Conservation (phyloP, 2,329 filamentous ascomycete genomes). For the Cytospora paraplurivora region DNA sequence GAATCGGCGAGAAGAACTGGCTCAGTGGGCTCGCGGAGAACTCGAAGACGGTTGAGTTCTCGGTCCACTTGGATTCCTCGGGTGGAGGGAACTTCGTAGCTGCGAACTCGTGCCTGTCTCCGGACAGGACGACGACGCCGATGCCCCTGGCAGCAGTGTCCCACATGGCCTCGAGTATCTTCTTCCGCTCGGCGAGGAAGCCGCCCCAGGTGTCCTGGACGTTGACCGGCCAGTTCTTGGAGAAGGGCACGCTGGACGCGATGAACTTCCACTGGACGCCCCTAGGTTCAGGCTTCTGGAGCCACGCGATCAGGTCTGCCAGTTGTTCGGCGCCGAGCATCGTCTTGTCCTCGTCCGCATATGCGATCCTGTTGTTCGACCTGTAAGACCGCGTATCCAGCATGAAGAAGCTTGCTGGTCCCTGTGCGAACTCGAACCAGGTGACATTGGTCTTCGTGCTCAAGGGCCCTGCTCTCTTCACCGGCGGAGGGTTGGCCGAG, state of each 20-base stretch:
- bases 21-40: constrained; percentile 89
- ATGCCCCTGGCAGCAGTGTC: constrained; percentile 72
- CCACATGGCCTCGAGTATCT: constrained; percentile 90
- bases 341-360: constrained; percentile 68
- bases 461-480: constrained; percentile 50
- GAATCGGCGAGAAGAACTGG: constrained; percentile 88
- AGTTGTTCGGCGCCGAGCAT: constrained; percentile 86
- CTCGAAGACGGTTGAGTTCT: constrained; percentile 74
- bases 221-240: constrained; percentile 94
- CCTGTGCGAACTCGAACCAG: constrained; percentile 88
- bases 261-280: constrained; percentile 94
- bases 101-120: constrained; percentile 96
- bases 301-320: constrained; percentile 75
- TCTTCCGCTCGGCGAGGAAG: constrained; percentile 77
- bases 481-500: constrained; percentile 75
- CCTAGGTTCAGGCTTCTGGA: constrained; percentile 69
- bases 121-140: constrained; percentile 82
- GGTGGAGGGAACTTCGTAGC: constrained; percentile 77
- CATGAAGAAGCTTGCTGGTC: constrained; percentile 92
- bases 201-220: constrained; percentile 92
- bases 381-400: constrained; percentile 89
- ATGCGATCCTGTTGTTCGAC: constrained; percentile 63
- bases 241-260: constrained; percentile 88
- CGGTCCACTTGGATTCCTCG: constrained; percentile 61
- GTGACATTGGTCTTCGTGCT: constrained; percentile 59